These are phyloP conservation scores for Aphanocladium album DNA, from an alignment of 2,329 filamentous ascomycete species.

Conservation along the genomic window DNA sequence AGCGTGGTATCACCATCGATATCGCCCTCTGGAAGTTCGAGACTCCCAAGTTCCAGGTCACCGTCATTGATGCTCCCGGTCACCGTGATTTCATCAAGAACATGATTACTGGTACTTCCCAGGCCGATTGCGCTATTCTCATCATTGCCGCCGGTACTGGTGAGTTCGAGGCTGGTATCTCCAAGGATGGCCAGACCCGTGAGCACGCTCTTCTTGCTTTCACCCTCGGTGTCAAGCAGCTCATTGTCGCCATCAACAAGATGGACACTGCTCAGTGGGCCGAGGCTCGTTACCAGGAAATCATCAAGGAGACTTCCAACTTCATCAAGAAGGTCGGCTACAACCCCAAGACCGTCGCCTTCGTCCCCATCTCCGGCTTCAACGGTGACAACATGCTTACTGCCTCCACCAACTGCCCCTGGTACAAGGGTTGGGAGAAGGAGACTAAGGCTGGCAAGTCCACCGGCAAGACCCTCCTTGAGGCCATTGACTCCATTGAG, in stretches of 20 bases:
- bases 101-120: conserved; percentile 99
- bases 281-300: conserved; percentile 93
- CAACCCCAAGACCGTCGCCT: conserved; percentile 98
- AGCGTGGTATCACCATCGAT: conserved; percentile 99
- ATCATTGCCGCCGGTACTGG: conserved; percentile 99
- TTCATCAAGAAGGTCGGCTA: conserved; percentile 99
- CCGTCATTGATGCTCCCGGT: conserved; percentile 97
- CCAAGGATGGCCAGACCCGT: conserved; percentile 99
- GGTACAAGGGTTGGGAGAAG: conserved; percentile 99
- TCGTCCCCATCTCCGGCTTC: conserved; percentile 99
- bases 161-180: conserved; percentile 99
- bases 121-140: conserved; percentile 99
- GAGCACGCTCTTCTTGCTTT: conserved; percentile 99
- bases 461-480: conserved; percentile 94
- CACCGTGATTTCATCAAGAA: conserved; percentile 99
- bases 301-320: conserved; percentile 99
- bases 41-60: conserved; percentile 96
- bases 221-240: conserved; percentile 99
- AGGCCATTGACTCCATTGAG: conserved; percentile 97
- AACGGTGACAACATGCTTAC: conserved; percentile 99
- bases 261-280: conserved; percentile 99
- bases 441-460: conserved; percentile 82
- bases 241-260: conserved; percentile 99
- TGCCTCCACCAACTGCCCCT: conserved; percentile 86
- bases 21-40: conserved; percentile 99